Conservation (phyloP, 768 basidiomycete species). For the Tulasnella sp. region DNA sequence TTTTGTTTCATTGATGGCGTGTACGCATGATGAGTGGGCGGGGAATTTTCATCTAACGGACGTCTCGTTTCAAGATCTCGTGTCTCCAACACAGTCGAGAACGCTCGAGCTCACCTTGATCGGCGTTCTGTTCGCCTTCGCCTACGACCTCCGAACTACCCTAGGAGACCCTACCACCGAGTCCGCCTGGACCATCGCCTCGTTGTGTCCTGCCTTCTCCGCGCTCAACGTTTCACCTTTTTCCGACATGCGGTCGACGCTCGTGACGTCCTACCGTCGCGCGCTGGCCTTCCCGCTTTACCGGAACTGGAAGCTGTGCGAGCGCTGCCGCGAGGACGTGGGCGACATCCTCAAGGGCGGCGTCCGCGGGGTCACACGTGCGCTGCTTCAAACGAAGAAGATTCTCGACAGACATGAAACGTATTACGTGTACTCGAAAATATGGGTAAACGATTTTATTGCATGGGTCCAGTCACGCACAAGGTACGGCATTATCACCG, state of each 20-base stretch:
- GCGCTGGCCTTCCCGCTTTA: slow-evolving; percentile 73
- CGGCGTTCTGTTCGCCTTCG: slow-evolving; percentile 71
- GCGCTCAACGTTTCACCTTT: slow-evolving; percentile 62
- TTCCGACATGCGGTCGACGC: slow-evolving; percentile 44
- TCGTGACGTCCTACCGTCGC: slow-evolving; percentile 68
- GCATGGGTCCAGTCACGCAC: slow-evolving; percentile 71
- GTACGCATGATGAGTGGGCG: not conserved
- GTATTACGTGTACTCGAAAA: slow-evolving; percentile 83
- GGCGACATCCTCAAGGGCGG: slow-evolving; percentile 56
- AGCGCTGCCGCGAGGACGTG: slow-evolving; percentile 64
- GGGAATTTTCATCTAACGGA: not conserved
- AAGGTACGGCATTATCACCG: slow-evolving; percentile 48
- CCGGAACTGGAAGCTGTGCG: slow-evolving; percentile 70
- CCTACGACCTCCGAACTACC: slow-evolving; percentile 75
- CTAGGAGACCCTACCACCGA: slow-evolving; percentile 79
- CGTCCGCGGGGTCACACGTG: slow-evolving; percentile 58
- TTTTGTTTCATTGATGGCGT: not conserved
- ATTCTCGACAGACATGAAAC: slow-evolving; percentile 79
- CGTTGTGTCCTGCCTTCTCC: slow-evolving; percentile 72
- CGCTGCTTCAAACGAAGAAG: slow-evolving; percentile 65
- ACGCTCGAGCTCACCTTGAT: slow-evolving; percentile 65
- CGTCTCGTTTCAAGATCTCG: slow-evolving; percentile 52
- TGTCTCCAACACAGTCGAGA: slow-evolving; percentile 53
- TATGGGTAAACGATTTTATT: slow-evolving; percentile 83
- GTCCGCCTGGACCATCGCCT: slow-evolving; percentile 81